Percentiles rank a stretch among this genome's conserved stretches.
Evolutionary conservation across 108 stramenopile species (phyloP).

Genomic region (Conticribra guillardii): DNA sequence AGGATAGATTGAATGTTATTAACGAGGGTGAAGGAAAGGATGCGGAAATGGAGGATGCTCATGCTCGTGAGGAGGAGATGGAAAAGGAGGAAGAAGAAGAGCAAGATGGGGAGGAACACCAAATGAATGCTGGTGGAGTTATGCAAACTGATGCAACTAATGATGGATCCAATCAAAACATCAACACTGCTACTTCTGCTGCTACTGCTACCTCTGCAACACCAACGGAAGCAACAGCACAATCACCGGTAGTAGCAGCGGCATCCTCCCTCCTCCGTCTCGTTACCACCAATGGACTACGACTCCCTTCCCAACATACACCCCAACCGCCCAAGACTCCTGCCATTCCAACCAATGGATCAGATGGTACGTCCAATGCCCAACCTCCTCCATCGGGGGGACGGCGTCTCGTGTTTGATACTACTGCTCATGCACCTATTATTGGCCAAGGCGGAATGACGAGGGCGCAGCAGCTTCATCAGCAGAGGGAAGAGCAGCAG

Average conservation of each 20-base stretch:
- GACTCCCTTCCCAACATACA: constrained; percentile 46
- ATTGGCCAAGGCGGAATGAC: too few relatives aligned
- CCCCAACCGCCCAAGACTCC: constrained; percentile 15
- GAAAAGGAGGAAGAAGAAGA: not conserved
- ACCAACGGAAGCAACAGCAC: not conserved
- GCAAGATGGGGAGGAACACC: not conserved
- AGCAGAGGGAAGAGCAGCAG: not conserved
- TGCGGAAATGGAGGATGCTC: not conserved
- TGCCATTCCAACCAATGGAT: not conserved
- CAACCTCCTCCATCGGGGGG: constrained; percentile 29
- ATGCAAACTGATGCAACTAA: not conserved
- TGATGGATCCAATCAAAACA: not conserved
- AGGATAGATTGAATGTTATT: too few relatives aligned
- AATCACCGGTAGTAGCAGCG: not conserved
- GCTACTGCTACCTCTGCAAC: not conserved
- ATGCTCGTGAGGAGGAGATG: not conserved
- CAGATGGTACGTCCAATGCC: too few relatives aligned
- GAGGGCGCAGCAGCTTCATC: not conserved
- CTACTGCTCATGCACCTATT: too few relatives aligned
- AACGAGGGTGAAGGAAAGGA: not conserved
- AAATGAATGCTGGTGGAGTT: not conserved
- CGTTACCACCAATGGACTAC: constrained; percentile 13
- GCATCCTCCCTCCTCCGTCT: constrained; percentile 3
- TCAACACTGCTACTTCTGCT: not conserved
- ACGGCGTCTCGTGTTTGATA: constrained; percentile 36